phyloP scores from a whole-genome alignment of 2,329 filamentous ascomycete species.

The Didymella exigua region DNA sequence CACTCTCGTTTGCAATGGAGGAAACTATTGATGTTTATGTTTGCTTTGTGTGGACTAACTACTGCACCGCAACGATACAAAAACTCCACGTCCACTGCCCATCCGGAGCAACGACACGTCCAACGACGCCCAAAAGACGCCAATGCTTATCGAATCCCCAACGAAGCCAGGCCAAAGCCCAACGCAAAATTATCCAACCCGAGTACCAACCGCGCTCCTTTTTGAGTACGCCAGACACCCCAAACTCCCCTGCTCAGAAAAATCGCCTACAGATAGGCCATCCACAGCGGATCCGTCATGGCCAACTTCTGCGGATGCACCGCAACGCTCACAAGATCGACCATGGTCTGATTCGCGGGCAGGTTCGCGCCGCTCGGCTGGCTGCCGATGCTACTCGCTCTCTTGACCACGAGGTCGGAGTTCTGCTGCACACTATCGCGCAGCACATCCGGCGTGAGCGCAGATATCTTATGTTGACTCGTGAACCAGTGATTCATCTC shows the following conservation, averaged over 20 bases:
- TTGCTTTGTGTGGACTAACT: too few species aligned
- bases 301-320: constrained; percentile 90
- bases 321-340: constrained; percentile 90
- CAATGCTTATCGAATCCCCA: neutral
- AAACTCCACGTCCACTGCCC: too few species aligned
- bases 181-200: neutral
- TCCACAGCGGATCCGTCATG: constrained; percentile 92
- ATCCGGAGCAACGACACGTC: neutral
- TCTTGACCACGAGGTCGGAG: constrained; percentile 88
- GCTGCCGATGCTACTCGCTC: constrained; percentile 82
- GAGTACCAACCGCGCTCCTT: neutral
- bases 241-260: neutral
- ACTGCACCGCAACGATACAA: too few species aligned
- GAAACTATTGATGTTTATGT: too few species aligned
- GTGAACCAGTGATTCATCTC: constrained; percentile 99
- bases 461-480: constrained; percentile 67
- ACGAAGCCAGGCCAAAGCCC: neutral
- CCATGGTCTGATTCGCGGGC: constrained; percentile 95
- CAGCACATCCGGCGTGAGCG: constrained; percentile 67
- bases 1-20: too few species aligned
- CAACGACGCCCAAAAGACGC: neutral
- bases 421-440: constrained; percentile 83
- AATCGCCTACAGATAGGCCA: constrained; percentile 78
- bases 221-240: neutral
- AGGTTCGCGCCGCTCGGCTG: constrained; percentile 73